Evolutionary conservation across 805 yeast species (phyloP).

Genomic region (Candida insectalens): DNA sequence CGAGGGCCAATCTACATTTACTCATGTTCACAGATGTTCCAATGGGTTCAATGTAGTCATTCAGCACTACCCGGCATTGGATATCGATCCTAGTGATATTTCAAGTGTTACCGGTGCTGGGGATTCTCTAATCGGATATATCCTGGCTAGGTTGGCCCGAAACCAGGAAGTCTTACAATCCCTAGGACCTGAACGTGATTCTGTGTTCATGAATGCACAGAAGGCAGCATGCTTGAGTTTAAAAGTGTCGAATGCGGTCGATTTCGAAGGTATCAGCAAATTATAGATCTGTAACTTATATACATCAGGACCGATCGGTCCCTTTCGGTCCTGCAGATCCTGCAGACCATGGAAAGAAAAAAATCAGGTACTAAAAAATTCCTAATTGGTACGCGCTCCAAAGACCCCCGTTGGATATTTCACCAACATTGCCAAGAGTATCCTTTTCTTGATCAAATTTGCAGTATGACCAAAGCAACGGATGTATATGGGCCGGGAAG

Average conservation of each 20-base stretch:
- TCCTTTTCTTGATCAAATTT: background rate
- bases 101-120: constrained; percentile 84
- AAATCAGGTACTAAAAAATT: too few species aligned
- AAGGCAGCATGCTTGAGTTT: constrained; percentile 18
- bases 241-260: constrained; percentile 13
- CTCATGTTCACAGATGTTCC: constrained; percentile 1
- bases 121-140: constrained; percentile 64
- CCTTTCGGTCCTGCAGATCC: too few species aligned
- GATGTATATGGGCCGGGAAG: too few species aligned
- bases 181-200: constrained; percentile 10
- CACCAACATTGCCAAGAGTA: too few species aligned
- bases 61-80: constrained; percentile 42
- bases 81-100: constrained; percentile 28
- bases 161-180: constrained; percentile 6
- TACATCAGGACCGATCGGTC: too few species aligned
- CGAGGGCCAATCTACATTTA: constrained; percentile 1
- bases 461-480: too few species aligned
- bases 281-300: too few species aligned
- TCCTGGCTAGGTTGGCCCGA: constrained; percentile 34
- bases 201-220: constrained; percentile 16
- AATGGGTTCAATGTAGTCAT: constrained; percentile 42
- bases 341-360: too few species aligned
- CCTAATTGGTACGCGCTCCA: too few species aligned
- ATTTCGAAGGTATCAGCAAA: constrained; percentile 10
- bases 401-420: too few species aligned